A percentile compares a stretch with the other conserved stretches of the same genome.
These are phyloP conservation scores for Plantago major DNA, from an alignment of 257 asterid species.

Conservation along the genomic window DNA sequence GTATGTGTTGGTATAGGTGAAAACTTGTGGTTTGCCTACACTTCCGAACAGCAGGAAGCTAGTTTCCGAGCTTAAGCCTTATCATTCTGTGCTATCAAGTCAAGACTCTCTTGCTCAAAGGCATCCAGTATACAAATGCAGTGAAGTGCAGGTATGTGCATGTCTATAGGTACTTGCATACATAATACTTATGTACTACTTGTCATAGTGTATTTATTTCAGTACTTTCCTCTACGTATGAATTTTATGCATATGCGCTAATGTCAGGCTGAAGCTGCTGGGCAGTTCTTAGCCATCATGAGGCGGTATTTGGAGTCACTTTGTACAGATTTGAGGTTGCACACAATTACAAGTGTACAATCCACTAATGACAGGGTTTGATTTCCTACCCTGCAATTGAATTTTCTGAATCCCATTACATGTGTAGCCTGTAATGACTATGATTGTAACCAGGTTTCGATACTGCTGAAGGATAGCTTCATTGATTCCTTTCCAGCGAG, in stretches of 20 bases:
- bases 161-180: not conserved
- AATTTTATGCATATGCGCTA: slow-evolving; percentile 4
- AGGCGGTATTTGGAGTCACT: slow-evolving; percentile 68
- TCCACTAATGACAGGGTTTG: slow-evolving; percentile 70
- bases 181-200: not conserved
- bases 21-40: slow-evolving; percentile 53
- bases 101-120: slow-evolving; percentile 46
- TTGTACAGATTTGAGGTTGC: slow-evolving; percentile 73
- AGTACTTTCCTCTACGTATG: not conserved
- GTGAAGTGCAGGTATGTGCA: slow-evolving; percentile 61
- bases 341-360: slow-evolving; percentile 79
- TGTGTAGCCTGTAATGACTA: not conserved
- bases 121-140: slow-evolving; percentile 75
- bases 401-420: slow-evolving; percentile 6
- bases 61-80: slow-evolving; percentile 57
- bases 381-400: slow-evolving; percentile 8
- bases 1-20: slow-evolving; percentile 45
- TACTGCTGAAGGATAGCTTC: slow-evolving; percentile 83
- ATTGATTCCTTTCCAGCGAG: slow-evolving; percentile 60
- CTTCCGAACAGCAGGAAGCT: slow-evolving; percentile 72
- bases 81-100: slow-evolving; percentile 50
- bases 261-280: slow-evolving; percentile 76
- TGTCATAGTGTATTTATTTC: not conserved
- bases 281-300: slow-evolving; percentile 50
- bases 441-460: slow-evolving; percentile 56